Conservation (phyloP, 1,284 basidiomycete species). For the Gymnopus androsaceus region DNA sequence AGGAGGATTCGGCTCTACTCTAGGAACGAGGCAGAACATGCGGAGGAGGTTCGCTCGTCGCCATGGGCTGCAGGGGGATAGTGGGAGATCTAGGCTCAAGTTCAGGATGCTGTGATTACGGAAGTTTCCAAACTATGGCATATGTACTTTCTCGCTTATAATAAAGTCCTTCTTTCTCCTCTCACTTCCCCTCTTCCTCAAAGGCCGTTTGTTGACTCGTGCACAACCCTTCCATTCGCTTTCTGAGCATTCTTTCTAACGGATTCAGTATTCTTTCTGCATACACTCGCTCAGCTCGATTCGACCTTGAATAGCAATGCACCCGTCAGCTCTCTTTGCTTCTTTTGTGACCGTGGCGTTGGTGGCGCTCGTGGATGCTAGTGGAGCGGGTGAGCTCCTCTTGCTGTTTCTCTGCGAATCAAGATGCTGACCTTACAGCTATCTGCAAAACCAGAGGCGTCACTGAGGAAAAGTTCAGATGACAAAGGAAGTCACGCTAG, state of each 20-base stretch:
- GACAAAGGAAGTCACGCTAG: neutral
- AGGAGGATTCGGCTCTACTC: too few species aligned
- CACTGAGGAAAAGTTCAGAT: constrained; percentile 1
- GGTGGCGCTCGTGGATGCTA: neutral
- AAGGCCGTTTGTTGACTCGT: neutral
- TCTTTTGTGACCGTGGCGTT: neutral
- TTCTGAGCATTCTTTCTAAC: neutral
- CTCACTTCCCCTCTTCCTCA: neutral
- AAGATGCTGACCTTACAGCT: too few species aligned
- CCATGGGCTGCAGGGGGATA: too few species aligned
- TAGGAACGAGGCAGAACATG: too few species aligned
- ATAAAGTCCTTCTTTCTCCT: too few species aligned
- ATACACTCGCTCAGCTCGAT: neutral
- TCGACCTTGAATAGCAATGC: constrained; percentile 9
- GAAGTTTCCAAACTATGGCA: too few species aligned
- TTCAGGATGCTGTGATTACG: too few species aligned
- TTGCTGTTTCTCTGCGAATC: neutral
- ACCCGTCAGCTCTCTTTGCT: constrained; percentile 36
- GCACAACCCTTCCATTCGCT: neutral
- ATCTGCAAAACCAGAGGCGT: constrained; percentile 5
- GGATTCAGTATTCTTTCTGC: neutral
- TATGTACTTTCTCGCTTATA: too few species aligned
- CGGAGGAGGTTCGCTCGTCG: too few species aligned
- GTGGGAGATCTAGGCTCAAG: too few species aligned
- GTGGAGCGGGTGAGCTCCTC: constrained; percentile 1